Base-by-base conservation (phyloP, 176 grass and related monocot species). In the Dactylis glomerata region DNA sequence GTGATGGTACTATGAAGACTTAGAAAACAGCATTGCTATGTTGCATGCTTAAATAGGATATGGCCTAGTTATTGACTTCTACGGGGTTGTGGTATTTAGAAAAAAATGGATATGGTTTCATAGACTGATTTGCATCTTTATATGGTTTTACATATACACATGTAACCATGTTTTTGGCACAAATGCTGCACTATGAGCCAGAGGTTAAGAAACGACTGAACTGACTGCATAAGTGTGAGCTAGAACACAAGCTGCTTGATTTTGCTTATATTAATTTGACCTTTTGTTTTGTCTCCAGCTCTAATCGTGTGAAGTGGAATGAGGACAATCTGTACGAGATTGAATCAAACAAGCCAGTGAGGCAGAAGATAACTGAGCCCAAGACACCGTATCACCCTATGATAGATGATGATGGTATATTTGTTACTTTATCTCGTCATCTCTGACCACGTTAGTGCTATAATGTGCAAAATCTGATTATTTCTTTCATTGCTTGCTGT, bases 361-460 rank as follows among this genome's bases (percentile, higher is more conserved):
- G 96, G 81, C 96, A 98, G 86, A 98, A 95, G 87, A 98, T 95
- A 81, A 98, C 88, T 65, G 96, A 98, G 87, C 96, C 96, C 44
- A 98, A 95, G 83, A 98, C 96, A 80, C 96, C 96, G 16, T 98
- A 92, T 73, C 93, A 94, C 81, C 93, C 83, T 82, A 98, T 98
- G 93, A 87, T 95, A 69, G 96, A 97, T 75, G 89, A 98, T 72
- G 96, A 98, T 41, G 93, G 96, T 98, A 90, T 33, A 64, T 78
- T 79, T 86, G 80, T 81, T 66, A 82, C 80, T 46, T 9, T 12
- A 33, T 84, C 24, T 70, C 17, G 55, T 76, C 52, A 34, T 67
- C 50, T 22, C 8, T 47, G 34, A 68, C 8, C 26, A 36, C 37
- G 26, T 90, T 78, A 47, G 26, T 83, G 78, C 26, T 66, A 22